Base-by-base conservation (phyloP, 805 yeast genomes). In the Saccharomycopsis amapae region DNA sequence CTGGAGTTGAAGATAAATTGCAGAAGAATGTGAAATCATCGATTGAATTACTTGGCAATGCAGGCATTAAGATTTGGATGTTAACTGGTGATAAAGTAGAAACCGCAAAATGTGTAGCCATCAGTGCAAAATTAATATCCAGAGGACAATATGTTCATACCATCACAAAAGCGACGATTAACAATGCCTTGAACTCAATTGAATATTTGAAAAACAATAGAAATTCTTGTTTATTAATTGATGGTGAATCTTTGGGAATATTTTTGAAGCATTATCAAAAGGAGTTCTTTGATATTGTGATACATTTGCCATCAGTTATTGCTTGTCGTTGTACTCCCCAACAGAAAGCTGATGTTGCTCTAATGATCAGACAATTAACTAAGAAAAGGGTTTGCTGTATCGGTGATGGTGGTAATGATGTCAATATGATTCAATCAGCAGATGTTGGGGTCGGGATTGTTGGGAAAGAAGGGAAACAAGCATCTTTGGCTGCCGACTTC, bases 361-460 rank as follows among this genome's bases (percentile, higher is more conserved):
- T 76, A 22, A 67, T 82, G 53, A 93, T 93, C 53, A 75, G 89
- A 57, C 76, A 75, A 49, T 65, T 76, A 25, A 93, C 97, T 0
- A 85, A 86, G 4, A 86, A 85, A 58, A 69, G 98, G 42, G 97
- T 90, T 2, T 90, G 97, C 54, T 93, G 97, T 59, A 94, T 93
- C 55, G 99, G 99, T 46, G 99, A 93, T 64, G 99, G 99, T 57
- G 99, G 99, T 56, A 93, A 93, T 58, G 99, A 93, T 64, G 99
- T 93, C 28, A 85, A 95, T 56, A 93, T 93, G 99, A 93, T 93
- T 54, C 98, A 93, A 65, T 83, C 94, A 54, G 98, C 99, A 0
- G 96, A 94, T 67, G 96, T 93, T 7, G 99, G 99, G 49, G 95
- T 93, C 24, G 99, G 99, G 46, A 93, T 93, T 54, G 98, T 93